phyloP scores from a whole-genome alignment of 306 rosid genomes.

The Cucurbita moschata region DNA sequence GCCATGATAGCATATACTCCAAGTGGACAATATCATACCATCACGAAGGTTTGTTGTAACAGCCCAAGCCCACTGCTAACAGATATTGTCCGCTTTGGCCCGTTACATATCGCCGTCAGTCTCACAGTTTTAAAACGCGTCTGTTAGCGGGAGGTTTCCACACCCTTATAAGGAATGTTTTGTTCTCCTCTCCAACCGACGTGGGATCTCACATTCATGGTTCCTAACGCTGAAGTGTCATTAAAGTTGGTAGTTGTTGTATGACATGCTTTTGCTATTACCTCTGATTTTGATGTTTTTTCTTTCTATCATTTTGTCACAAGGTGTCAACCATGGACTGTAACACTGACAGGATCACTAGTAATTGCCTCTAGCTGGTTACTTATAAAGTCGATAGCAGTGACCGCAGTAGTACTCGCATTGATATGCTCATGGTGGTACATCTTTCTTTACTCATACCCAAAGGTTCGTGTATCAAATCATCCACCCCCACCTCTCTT shows the following conservation, averaged over 20 bases:
- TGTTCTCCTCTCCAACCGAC: too few relatives aligned
- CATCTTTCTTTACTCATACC: slow-evolving; percentile 74
- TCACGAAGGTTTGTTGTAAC: too few relatives aligned
- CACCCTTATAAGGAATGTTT: too few relatives aligned
- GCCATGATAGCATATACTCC: too few relatives aligned
- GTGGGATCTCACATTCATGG: too few relatives aligned
- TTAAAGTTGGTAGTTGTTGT: not conserved
- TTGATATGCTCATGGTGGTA: slow-evolving; percentile 72
- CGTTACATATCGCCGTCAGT: too few relatives aligned
- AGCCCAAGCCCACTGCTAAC: too few relatives aligned
- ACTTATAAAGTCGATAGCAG: slow-evolving; percentile 27
- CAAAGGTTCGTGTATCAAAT: slow-evolving; percentile 37
- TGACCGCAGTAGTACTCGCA: slow-evolving; percentile 16
- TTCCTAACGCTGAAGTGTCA: not conserved
- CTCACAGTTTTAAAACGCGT: too few relatives aligned
- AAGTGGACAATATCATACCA: too few relatives aligned
- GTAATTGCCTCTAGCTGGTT: slow-evolving; percentile 49
- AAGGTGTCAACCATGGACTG: slow-evolving; percentile 60
- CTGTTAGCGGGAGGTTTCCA: too few relatives aligned
- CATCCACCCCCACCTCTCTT: not conserved
- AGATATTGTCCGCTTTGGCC: too few relatives aligned
- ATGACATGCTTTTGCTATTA: too few relatives aligned
- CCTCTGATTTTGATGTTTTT: not conserved
- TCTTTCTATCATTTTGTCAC: not conserved
- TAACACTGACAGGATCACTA: slow-evolving; percentile 25